phyloP scores from a whole-genome alignment of 495 filamentous ascomycete genomes.

The Aspergillus indologenus region DNA sequence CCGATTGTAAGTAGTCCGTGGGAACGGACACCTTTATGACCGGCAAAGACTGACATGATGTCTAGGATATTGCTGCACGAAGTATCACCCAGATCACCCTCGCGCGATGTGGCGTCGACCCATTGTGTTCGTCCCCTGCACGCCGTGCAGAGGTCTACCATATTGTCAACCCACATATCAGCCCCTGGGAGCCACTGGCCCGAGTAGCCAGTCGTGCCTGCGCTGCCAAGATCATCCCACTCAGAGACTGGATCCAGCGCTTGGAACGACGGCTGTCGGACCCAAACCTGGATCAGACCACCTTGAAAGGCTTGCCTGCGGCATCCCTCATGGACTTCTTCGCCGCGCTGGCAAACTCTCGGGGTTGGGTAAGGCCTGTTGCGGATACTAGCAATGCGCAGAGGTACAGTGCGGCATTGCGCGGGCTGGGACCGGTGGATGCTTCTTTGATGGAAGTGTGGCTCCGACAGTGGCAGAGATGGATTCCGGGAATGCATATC shows the following conservation, averaged over 20 bases:
- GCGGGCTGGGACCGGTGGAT: slow-evolving; percentile 9
- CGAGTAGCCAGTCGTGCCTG: background rate
- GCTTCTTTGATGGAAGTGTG: slow-evolving; percentile 10
- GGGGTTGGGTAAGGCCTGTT: background rate
- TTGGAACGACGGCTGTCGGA: slow-evolving; percentile 4
- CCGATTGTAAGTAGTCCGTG: no score
- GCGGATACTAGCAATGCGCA: slow-evolving; percentile 4
- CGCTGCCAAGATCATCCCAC: slow-evolving; percentile 6
- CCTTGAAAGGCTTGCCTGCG: background rate
- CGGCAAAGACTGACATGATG: no score
- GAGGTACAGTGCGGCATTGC: slow-evolving; percentile 17
- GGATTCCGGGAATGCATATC: background rate
- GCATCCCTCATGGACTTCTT: slow-evolving; percentile 22
- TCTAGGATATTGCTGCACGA: slow-evolving; percentile 8
- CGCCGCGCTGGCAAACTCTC: background rate
- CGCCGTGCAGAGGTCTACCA: slow-evolving; percentile 14
- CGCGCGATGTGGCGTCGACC: background rate
- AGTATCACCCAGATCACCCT: slow-evolving; percentile 10
- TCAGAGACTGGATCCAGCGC: slow-evolving; percentile 17
- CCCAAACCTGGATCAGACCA: background rate
- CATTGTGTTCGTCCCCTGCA: background rate
- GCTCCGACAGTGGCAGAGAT: slow-evolving; percentile 15
- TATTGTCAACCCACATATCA: slow-evolving; percentile 20
- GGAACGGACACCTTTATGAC: no score
- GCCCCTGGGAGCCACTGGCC: slow-evolving; percentile 19